These are phyloP conservation scores for Podospora pseudopauciseta DNA, from an alignment of 495 filamentous ascomycete species.

Conservation along the genomic window DNA sequence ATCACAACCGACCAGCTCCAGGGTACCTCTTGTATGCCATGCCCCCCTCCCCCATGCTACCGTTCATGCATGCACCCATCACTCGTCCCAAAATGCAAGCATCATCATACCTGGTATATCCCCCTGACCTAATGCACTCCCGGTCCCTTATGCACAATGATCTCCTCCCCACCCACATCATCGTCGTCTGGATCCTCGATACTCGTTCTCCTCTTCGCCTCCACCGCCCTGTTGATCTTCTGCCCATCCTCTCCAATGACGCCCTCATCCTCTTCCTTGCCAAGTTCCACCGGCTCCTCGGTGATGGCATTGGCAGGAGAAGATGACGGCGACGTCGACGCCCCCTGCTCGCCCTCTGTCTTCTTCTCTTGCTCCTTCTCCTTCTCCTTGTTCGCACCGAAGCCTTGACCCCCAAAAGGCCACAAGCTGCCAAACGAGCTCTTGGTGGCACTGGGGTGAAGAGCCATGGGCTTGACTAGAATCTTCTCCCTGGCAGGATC, in stretches of 20 bases:
- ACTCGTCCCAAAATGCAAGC: not conserved
- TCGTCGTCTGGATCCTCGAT: constrained; percentile 57
- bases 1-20: not conserved
- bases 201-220: constrained; percentile 52
- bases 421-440: constrained; percentile 46
- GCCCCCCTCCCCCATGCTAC: constrained; percentile 1
- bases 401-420: constrained; percentile 39
- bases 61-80: not conserved
- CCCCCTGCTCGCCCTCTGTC: not conserved
- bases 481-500: constrained; percentile 34
- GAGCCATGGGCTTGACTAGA: constrained; percentile 44
- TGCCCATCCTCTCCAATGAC: constrained; percentile 40
- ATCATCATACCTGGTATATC: not conserved
- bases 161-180: constrained; percentile 29
- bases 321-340: not conserved
- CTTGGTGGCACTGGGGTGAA: constrained; percentile 39
- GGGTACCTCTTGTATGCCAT: not conserved
- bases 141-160: constrained; percentile 18
- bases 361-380: constrained; percentile 24
- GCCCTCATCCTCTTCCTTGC: constrained; percentile 26
- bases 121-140: constrained; percentile 16
- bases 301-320: constrained; percentile 12
- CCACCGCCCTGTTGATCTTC: constrained; percentile 46
- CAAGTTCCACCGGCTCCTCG: constrained; percentile 32
- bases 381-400: constrained; percentile 31